Evolutionary conservation across 2,329 filamentous ascomycete species (phyloP).

Genomic region (Colletotrichum zoysiae): DNA sequence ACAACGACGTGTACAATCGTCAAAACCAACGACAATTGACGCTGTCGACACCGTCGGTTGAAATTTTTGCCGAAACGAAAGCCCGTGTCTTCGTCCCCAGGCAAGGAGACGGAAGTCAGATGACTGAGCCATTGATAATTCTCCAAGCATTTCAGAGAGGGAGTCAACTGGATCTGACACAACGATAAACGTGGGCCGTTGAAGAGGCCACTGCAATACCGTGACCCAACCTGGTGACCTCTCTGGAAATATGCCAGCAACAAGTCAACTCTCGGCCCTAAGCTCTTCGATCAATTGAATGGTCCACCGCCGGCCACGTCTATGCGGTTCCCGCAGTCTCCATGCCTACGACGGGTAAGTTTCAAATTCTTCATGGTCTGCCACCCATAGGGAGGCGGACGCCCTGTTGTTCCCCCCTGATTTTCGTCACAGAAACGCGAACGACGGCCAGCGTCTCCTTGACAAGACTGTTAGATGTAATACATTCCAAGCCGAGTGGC

Average conservation of each 20-base stretch:
- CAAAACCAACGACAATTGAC: neutral
- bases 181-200: neutral
- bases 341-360: neutral
- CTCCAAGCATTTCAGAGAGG: neutral
- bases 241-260: neutral
- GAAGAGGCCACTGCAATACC: neutral
- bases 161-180: neutral
- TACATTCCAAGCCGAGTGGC: slow-evolving; percentile 27
- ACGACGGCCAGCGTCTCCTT: neutral
- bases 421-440: neutral
- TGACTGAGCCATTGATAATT: fast-evolving
- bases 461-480: slow-evolving; percentile 16
- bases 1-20: neutral
- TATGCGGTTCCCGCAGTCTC: neutral
- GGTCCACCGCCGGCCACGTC: neutral
- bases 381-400: neutral
- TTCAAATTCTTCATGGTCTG: slow-evolving; percentile 6
- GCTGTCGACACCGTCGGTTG: neutral
- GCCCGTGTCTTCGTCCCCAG: no score
- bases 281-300: neutral
- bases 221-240: no score
- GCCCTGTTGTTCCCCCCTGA: neutral
- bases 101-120: neutral
- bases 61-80: neutral
- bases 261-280: neutral